Conservation (phyloP, 176 grass and related monocot genomes). For the Thalia dealbata region DNA sequence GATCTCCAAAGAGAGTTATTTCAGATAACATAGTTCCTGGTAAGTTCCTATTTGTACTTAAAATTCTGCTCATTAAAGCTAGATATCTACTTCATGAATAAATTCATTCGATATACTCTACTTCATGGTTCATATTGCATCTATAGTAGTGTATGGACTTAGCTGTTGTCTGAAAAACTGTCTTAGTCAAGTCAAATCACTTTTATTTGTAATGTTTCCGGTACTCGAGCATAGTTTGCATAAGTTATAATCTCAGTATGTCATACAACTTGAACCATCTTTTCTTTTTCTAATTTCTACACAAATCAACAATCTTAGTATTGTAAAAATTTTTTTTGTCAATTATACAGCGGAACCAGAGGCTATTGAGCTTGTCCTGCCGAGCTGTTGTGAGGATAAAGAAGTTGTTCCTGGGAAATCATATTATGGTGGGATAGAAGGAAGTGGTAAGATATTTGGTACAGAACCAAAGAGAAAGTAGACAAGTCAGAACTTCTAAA, state of each 20-base stretch:
- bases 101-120: not conserved
- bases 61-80: not conserved
- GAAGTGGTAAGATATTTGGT: slow-evolving; percentile 68
- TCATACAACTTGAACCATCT: not conserved
- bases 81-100: not conserved
- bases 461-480: slow-evolving; percentile 51
- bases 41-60: slow-evolving; percentile 30
- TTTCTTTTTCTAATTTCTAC: not conserved
- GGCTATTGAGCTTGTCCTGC: slow-evolving; percentile 54
- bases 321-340: not conserved
- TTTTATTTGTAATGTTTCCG: not conserved
- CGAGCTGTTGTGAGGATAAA: slow-evolving; percentile 60
- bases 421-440: slow-evolving; percentile 92
- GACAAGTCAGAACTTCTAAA: slow-evolving; percentile 38
- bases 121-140: too few relatives aligned
- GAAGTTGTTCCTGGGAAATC: slow-evolving; percentile 75
- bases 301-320: not conserved
- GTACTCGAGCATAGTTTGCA: not conserved
- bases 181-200: too few relatives aligned
- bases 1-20: slow-evolving; percentile 44
- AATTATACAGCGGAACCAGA: slow-evolving; percentile 54
- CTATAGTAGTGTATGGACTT: not conserved
- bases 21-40: slow-evolving; percentile 77
- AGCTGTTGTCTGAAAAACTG: not conserved
- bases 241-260: not conserved